Evolutionary conservation across 2,329 filamentous ascomycete genomes (phyloP), one percentile per base, ranked within the genome.

Genomic region (Pseudophaeomoniella oleicola): DNA sequence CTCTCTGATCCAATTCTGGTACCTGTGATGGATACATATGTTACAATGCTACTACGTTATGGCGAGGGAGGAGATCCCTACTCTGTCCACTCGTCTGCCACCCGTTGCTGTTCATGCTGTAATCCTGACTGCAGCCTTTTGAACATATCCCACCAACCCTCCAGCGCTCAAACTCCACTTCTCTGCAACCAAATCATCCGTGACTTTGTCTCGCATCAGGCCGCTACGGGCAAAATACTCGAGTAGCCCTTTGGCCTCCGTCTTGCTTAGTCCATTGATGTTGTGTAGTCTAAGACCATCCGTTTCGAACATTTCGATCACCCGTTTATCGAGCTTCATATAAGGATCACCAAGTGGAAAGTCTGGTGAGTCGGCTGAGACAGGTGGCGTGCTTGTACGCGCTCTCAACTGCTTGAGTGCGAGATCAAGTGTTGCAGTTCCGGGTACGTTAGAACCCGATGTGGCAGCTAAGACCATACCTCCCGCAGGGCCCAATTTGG

Each of bases 181-280:
- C 67, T 92, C 81, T 15, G 71, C 67, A 22, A 94, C 79, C 43
- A 71, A 67, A 44, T 64, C 64, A 51, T 87, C 77, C 49, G 82
- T 78, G 35, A 94, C 68, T 32, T 64, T 67, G 42, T 72, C 66
- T 44, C 81, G 72, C 52, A 93, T 55, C 53, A 94, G 66, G 10
- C 88, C 90, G 56, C 84, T 92, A 22, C 74, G 75, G 4, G 84
- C 86, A 68, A 88, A 96, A 62, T 94, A 96, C 63, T 94, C 86
- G 75, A 96, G 79, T 47, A 93, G 65, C 1, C 75, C 70, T 41
- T 79, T 72, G 9, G 83, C 77, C 60, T 96, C 88, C 2, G 69
- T 60, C 58, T 78, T 82, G 48, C 65, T 78, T 46, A 94, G 50
- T 5, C 83, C 81, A 30, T 71, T 67, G 14, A 94, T 53, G 19